A percentile compares a stretch with the other conserved stretches of the same genome.
These are phyloP conservation scores for Colletotrichum acutatum DNA, from an alignment of 2,329 filamentous ascomycete genomes.

Conservation along the genomic window DNA sequence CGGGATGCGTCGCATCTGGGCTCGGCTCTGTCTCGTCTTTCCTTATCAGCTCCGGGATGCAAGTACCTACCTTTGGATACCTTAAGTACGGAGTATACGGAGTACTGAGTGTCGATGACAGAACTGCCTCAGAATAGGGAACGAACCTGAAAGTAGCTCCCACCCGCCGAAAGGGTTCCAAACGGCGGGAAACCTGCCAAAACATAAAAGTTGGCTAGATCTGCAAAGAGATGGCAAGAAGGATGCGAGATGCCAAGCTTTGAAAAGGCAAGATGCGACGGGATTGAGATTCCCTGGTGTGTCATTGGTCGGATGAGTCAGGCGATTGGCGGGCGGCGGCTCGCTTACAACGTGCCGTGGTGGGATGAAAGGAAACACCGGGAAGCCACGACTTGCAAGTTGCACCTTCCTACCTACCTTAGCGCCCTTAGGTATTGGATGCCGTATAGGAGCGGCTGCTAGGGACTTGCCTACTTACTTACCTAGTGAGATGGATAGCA, in stretches of 20 bases:
- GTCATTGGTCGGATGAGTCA: neutral
- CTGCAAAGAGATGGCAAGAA: neutral
- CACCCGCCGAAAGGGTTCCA: neutral
- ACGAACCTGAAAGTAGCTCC: neutral
- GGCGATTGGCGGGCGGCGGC: neutral
- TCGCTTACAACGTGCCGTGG: neutral
- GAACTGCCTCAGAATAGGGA: no score
- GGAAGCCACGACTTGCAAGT: neutral
- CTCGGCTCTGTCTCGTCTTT: neutral
- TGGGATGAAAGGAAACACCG: neutral
- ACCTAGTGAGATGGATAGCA: neutral
- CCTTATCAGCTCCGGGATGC: neutral
- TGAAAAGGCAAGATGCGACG: neutral
- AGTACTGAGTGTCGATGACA: no score
- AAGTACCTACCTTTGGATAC: neutral
- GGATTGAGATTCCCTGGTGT: neutral
- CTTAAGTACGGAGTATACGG: neutral
- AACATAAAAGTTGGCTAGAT: neutral
- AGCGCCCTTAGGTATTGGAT: no score
- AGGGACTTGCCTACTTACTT: neutral
- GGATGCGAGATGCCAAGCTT: neutral
- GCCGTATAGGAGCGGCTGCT: neutral
- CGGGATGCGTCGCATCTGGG: neutral
- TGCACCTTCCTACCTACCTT: neutral
- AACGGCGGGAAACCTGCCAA: neutral